phyloP scores from a whole-genome alignment of 208 protist genomes.

The Willaertia magna region DNA sequence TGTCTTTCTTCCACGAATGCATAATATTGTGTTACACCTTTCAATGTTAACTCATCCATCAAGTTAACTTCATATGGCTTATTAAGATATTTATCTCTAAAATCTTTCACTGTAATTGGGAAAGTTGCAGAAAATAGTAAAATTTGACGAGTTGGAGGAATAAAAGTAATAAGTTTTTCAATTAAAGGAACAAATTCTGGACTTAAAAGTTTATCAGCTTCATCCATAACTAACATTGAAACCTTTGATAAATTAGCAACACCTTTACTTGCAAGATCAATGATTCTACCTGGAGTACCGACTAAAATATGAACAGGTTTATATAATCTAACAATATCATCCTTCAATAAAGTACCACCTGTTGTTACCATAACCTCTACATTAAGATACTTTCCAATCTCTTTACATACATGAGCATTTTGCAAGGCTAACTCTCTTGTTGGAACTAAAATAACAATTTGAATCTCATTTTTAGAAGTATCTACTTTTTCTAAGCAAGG shows the following conservation, averaged over 20 bases:
- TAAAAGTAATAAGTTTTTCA: slow-evolving; percentile 75
- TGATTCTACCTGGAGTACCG: slow-evolving; percentile 93
- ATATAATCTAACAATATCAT: slow-evolving; percentile 94
- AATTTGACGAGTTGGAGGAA: slow-evolving; percentile 73
- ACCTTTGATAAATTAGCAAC: slow-evolving; percentile 81
- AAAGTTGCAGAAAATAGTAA: slow-evolving; percentile 97
- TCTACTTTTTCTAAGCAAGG: slow-evolving; percentile 92
- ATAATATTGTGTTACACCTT: slow-evolving; percentile 98
- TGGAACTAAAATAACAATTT: slow-evolving; percentile 94
- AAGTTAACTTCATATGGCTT: slow-evolving; percentile 96
- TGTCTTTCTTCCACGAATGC: slow-evolving; percentile 96
- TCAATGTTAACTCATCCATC: slow-evolving; percentile 95
- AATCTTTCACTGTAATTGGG: slow-evolving; percentile 80
- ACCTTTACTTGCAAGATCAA: slow-evolving; percentile 89
- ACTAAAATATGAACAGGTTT: slow-evolving; percentile 94
- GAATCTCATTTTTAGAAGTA: slow-evolving; percentile 67
- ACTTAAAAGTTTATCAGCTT: slow-evolving; percentile 96
- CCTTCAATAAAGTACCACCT: slow-evolving; percentile 88
- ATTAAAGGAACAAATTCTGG: slow-evolving; percentile 87
- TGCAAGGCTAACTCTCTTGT: slow-evolving; percentile 96
- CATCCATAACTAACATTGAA: slow-evolving; percentile 90
- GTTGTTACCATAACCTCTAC: slow-evolving; percentile 78
- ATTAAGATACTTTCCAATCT: slow-evolving; percentile 91
- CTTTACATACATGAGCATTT: slow-evolving; percentile 93
- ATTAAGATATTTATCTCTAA: slow-evolving; percentile 78